phyloP scores from a whole-genome alignment of 495 filamentous ascomycete genomes.

The Xylaria curta region DNA sequence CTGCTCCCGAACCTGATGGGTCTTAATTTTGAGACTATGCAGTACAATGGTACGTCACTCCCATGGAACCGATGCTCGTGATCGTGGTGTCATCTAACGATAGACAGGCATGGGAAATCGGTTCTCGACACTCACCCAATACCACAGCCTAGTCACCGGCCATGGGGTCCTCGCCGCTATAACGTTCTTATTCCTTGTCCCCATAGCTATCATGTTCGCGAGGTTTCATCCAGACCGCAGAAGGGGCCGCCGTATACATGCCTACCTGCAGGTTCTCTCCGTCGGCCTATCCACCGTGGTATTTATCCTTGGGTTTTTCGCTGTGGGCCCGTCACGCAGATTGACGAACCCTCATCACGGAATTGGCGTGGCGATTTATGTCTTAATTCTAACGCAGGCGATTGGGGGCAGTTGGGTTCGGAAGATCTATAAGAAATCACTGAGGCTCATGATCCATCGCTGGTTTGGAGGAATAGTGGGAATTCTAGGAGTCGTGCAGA shows the following conservation, averaged over 20 bases:
- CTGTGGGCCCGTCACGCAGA: slow-evolving; percentile 75
- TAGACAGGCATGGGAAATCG: slow-evolving; percentile 86
- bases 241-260: slow-evolving; percentile 75
- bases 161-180: slow-evolving; percentile 88
- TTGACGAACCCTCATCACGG: slow-evolving; percentile 95
- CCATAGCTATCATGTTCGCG: slow-evolving; percentile 74
- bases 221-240: slow-evolving; percentile 71
- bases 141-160: slow-evolving; percentile 77
- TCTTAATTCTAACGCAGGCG: slow-evolving; percentile 79
- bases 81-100: slow-evolving; percentile 29
- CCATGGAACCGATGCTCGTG: not conserved
- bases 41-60: slow-evolving; percentile 81
- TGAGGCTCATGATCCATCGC: slow-evolving; percentile 83
- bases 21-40: slow-evolving; percentile 91
- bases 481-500: slow-evolving; percentile 82
- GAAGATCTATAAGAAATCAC: slow-evolving; percentile 62
- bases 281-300: slow-evolving; percentile 72
- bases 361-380: slow-evolving; percentile 90
- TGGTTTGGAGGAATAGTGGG: slow-evolving; percentile 82
- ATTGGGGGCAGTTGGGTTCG: slow-evolving; percentile 77
- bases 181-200: slow-evolving; percentile 85
- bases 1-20: slow-evolving; percentile 86
- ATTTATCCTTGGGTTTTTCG: slow-evolving; percentile 78
- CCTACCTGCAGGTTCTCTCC: slow-evolving; percentile 85
- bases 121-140: slow-evolving; percentile 75